Evolutionary conservation across 768 basidiomycete species (phyloP), one percentile per base, ranked within the genome.

Genomic region (Suillus luteus): DNA sequence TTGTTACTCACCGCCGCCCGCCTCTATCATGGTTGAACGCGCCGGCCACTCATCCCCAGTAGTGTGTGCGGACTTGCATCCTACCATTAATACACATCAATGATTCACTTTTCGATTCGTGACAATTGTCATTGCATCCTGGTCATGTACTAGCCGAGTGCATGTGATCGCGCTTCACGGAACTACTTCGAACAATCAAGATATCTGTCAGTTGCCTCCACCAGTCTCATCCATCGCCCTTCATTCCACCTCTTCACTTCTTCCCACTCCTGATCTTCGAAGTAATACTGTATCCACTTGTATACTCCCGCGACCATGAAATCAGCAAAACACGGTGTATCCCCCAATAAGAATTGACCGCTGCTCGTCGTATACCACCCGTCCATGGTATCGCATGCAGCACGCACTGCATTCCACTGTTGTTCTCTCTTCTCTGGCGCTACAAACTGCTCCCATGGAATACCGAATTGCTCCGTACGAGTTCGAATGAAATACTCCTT

Each of bases 401-500:
- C 75, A 64, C 77, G 70, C 9, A 82, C 44, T 60, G 73, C 71
- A 51, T 71, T 71, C 82, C 82, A 84, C 58, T 71, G 69, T 8
- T 60, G 72, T 11, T 67, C 70, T 10, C 75, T 66, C 31, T 63
- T 68, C 27, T 79, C 75, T 14, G 71, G 67, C 51, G 64, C 60
- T 17, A 64, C 66, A 4, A 71, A 61, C 22, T 79, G 55, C 43
- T 79, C 75, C 68, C 83, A 81, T 58, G 79, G 66, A 43, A 70
- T 69, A 0, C 82, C 81, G 52, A 78, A 77, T 2, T 49, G 55
- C 5, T 59, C 63, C 35, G 74, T 72, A 19, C 81, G 71, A 1
- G 79, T 82, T 8, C 64, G 66, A 37, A 78, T 70, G 68, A 82
- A 86, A 66, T 79, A 80, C 10, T 63, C 73, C 64, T 71, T 65